phyloP scores from a whole-genome alignment of 1,284 basidiomycete species.

The Ustilago tritici region DNA sequence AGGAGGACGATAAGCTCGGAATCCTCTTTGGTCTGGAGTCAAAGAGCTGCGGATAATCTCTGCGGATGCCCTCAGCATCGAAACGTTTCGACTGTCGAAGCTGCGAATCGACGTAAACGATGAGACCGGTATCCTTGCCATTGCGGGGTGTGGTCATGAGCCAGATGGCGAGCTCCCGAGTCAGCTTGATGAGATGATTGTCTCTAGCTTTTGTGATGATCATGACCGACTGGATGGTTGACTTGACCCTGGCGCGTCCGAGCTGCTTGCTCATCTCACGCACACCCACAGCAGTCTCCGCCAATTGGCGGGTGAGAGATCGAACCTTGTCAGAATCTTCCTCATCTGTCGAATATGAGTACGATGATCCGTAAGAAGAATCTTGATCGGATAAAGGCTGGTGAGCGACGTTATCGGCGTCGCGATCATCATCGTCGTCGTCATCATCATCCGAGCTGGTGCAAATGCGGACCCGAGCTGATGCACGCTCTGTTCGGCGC shows the following conservation, averaged over 20 bases:
- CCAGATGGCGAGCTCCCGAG: constrained; percentile 83
- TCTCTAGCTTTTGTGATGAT: constrained; percentile 99
- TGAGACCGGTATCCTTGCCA: constrained; percentile 57
- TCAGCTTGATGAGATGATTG: constrained; percentile 94
- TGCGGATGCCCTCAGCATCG: constrained; percentile 87
- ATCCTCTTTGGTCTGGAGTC: constrained; percentile 68
- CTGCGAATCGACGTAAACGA: constrained; percentile 89
- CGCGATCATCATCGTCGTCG: constrained; percentile 35
- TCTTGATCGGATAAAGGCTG: constrained; percentile 29
- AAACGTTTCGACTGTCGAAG: constrained; percentile 91
- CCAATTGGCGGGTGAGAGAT: constrained; percentile 85
- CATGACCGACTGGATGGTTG: constrained; percentile 90
- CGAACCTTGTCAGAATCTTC: constrained; percentile 76
- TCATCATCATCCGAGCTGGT: constrained; percentile 49
- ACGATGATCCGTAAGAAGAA: constrained; percentile 42
- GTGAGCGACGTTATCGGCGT: constrained; percentile 36
- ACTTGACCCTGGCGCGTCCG: constrained; percentile 89
- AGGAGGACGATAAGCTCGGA: constrained; percentile 38
- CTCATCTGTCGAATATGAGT: constrained; percentile 72
- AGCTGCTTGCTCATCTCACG: constrained; percentile 99
- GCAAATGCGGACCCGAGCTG: constrained; percentile 30
- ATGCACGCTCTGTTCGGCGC: constrained; percentile 17
- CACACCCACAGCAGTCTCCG: constrained; percentile 95
- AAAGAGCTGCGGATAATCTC: constrained; percentile 89
- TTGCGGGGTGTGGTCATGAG: constrained; percentile 63